Percentiles rank a stretch among this genome's conserved stretches.
Conservation (phyloP, 352 stramenopile species). For the Pythium chondricola region DNA sequence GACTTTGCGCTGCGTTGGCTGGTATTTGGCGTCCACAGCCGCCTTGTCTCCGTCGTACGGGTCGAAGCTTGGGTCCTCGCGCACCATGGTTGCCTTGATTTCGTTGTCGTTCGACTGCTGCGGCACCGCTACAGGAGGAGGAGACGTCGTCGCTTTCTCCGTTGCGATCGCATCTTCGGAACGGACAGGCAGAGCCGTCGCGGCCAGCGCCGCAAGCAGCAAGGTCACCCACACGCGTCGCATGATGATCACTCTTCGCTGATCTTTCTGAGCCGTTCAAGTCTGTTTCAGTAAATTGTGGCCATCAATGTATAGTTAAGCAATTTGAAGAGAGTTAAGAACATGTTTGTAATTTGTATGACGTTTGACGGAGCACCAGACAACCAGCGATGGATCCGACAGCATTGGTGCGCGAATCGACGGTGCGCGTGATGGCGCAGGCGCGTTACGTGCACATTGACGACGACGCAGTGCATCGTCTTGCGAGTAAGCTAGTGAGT, state of each 20-base stretch:
- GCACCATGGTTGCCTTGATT: constrained; percentile 16
- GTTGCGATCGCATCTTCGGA: neutral
- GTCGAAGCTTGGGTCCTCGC: constrained; percentile 51
- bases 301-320: too few relatives aligned
- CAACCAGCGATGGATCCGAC: constrained; percentile 42
- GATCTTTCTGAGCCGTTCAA: neutral
- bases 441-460: constrained; percentile 36
- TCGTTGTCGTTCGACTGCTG: constrained; percentile 4
- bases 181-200: neutral
- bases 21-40: constrained; percentile 18
- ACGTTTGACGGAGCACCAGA: neutral
- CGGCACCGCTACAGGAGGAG: neutral
- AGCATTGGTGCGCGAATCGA: constrained; percentile 39
- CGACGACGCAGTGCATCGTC: constrained; percentile 16
- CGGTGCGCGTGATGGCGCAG: constrained; percentile 33
- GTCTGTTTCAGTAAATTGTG: constrained; percentile 4
- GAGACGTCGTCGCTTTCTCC: neutral
- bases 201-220: neutral
- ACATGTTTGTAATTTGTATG: too few relatives aligned
- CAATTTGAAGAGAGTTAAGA: too few relatives aligned
- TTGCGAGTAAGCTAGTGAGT: constrained; percentile 43
- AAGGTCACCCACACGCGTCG: constrained; percentile 1
- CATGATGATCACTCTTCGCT: constrained; percentile 3
- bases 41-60: constrained; percentile 41
- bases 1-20: constrained; percentile 35